phyloP scores from a whole-genome alignment of 164 flowering plant species.

The Pachysandra terminalis region DNA sequence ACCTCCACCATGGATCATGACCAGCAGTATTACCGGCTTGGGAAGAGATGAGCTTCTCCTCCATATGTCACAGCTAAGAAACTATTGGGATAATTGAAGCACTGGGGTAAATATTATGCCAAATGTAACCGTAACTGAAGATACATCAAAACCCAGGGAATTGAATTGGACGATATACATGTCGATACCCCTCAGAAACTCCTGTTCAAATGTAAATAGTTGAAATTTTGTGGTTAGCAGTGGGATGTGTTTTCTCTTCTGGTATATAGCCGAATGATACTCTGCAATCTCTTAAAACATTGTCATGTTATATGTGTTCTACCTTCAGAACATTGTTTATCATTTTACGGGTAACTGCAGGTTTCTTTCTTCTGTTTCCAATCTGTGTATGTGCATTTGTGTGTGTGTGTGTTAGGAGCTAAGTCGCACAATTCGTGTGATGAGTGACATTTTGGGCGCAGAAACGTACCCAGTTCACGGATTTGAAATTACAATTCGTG shows the following conservation, averaged over 20 bases:
- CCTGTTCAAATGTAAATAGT: neutral
- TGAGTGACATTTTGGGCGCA: too few relatives aligned
- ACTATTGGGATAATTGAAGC: conserved; percentile 87
- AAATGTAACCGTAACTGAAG: neutral
- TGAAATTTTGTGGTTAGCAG: neutral
- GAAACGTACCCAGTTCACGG: too few relatives aligned
- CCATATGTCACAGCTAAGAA: conserved; percentile 90
- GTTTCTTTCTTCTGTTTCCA: too few relatives aligned
- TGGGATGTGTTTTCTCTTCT: neutral
- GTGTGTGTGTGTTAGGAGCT: too few relatives aligned
- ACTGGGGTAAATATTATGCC: neutral
- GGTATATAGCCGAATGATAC: too few relatives aligned
- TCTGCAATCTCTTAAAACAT: too few relatives aligned
- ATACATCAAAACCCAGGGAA: neutral
- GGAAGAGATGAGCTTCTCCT: conserved; percentile 93
- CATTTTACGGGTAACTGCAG: too few relatives aligned
- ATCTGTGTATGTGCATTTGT: too few relatives aligned
- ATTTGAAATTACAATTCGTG: too few relatives aligned
- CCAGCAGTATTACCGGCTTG: conserved; percentile 83
- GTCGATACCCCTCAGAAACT: neutral
- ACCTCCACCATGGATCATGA: conserved; percentile 97
- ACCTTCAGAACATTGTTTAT: too few relatives aligned
- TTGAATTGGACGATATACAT: neutral
- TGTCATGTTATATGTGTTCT: too few relatives aligned
- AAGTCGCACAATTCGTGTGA: too few relatives aligned